These are phyloP conservation scores for Penicillium argentinense DNA, from an alignment of 495 filamentous ascomycete genomes.

Conservation along the genomic window DNA sequence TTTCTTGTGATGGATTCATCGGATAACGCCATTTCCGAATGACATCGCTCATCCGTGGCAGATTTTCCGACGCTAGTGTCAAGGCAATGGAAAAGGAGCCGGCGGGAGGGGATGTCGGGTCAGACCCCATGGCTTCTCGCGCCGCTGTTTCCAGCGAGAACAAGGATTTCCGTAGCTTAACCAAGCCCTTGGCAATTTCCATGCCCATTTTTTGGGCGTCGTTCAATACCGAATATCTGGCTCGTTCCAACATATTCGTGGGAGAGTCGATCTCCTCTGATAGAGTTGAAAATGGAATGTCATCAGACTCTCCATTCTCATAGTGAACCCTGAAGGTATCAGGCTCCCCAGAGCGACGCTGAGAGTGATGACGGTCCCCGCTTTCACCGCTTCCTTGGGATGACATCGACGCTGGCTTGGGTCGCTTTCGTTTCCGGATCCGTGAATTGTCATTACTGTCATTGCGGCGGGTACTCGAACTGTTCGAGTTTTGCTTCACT, in stretches of 20 bases:
- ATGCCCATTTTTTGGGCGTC: constrained; percentile 52
- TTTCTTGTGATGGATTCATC: constrained; percentile 51
- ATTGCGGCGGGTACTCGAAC: constrained; percentile 22
- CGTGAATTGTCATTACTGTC: constrained; percentile 37
- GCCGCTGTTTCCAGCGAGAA: constrained; percentile 50
- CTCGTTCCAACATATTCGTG: constrained; percentile 36
- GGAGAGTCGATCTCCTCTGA: constrained; percentile 29
- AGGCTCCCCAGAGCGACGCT: constrained; percentile 31
- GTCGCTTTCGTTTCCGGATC: constrained; percentile 59
- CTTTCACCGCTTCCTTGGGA: constrained; percentile 45
- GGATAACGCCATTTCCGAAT: constrained; percentile 60
- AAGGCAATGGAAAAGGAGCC: constrained; percentile 49
- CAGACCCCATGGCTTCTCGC: constrained; percentile 23
- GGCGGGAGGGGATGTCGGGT: constrained; percentile 19
- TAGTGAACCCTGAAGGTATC: constrained; percentile 56
- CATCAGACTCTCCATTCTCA: constrained; percentile 61
- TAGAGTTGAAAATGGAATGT: constrained; percentile 44
- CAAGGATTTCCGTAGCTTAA: constrained; percentile 57
- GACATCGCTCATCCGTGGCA: constrained; percentile 57
- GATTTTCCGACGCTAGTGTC: constrained; percentile 45
- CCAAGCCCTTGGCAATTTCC: constrained; percentile 54
- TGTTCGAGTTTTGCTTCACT: constrained; percentile 14
- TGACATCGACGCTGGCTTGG: constrained; percentile 42
- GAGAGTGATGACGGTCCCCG: constrained; percentile 41
- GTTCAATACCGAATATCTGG: constrained; percentile 43